These are phyloP conservation scores for Solanum habrochaites DNA, from an alignment of 257 asterid genomes.

Conservation along the genomic window DNA sequence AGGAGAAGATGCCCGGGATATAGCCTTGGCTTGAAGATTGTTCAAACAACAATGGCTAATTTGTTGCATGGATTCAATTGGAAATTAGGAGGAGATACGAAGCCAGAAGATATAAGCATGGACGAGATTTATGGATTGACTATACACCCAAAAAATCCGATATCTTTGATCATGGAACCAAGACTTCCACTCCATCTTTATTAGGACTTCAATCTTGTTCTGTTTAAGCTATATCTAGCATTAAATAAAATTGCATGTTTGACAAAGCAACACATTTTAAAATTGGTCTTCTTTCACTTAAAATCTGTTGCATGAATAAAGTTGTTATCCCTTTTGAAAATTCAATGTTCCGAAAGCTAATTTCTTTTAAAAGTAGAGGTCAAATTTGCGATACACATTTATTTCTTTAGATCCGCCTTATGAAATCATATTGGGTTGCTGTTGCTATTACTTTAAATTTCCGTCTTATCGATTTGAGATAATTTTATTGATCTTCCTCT, in stretches of 20 bases:
- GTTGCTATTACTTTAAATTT: background rate
- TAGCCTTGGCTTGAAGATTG: background rate
- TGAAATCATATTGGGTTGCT: background rate
- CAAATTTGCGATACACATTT: background rate
- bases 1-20: background rate
- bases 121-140: conserved; percentile 2
- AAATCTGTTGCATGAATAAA: too few species aligned
- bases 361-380: background rate
- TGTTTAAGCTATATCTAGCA: background rate
- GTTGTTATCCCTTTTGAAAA: too few species aligned
- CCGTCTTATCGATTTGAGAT: background rate
- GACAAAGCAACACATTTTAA: too few species aligned
- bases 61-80: background rate
- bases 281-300: background rate
- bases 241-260: background rate
- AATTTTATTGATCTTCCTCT: background rate
- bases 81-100: background rate
- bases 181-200: too few species aligned
- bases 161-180: too few species aligned
- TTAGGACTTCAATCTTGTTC: background rate
- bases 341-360: too few species aligned
- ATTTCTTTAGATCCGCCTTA: background rate
- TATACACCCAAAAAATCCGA: too few species aligned
- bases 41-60: background rate
- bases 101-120: conserved; percentile 12